These are phyloP conservation scores for Cucumis sativus DNA, from an alignment of 306 rosid genomes.

Conservation along the genomic window DNA sequence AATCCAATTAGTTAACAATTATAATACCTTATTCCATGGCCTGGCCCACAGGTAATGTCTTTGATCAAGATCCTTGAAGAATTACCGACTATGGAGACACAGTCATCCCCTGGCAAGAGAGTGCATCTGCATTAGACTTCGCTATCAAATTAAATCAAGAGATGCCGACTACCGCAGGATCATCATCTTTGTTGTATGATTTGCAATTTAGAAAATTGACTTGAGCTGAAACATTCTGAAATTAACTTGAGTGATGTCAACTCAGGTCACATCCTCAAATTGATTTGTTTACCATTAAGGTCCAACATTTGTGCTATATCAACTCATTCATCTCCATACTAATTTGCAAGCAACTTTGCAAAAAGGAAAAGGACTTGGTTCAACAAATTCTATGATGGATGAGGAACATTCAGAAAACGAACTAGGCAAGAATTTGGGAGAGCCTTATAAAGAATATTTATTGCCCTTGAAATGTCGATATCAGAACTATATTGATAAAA, in stretches of 20 bases:
- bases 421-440: neutral
- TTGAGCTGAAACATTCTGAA: neutral
- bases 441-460: neutral
- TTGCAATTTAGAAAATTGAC: neutral
- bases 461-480: neutral
- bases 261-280: neutral
- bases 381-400: neutral
- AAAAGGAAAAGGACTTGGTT: neutral
- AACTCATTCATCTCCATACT: neutral
- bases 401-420: neutral
- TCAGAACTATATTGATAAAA: neutral
- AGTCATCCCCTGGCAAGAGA: constrained; percentile 62
- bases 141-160: neutral
- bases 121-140: constrained; percentile 1
- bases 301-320: neutral
- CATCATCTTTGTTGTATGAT: neutral
- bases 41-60: constrained; percentile 74
- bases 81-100: constrained; percentile 76
- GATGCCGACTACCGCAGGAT: too few relatives aligned
- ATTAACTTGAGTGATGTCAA: neutral
- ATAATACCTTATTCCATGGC: constrained; percentile 89
- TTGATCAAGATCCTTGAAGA: constrained; percentile 51
- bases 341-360: neutral
- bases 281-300: neutral
- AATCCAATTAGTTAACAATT: neutral